These are phyloP conservation scores for Scleroderma bovista DNA, from an alignment of 768 basidiomycete species.

Conservation along the genomic window DNA sequence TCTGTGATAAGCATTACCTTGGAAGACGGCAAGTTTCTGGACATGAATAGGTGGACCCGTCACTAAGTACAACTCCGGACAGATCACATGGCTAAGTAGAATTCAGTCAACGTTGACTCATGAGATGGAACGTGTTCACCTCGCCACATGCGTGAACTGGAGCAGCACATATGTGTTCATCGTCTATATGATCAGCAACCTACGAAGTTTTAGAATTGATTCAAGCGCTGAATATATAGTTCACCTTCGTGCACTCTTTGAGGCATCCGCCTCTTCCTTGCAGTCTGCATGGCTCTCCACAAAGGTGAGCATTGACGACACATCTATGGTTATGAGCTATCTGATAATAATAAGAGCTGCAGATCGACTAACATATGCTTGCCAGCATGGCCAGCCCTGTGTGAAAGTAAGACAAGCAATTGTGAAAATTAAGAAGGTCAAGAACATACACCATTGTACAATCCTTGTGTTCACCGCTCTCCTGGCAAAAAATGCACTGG, in stretches of 20 bases:
- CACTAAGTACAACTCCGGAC: conserved; percentile 21
- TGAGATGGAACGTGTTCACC: conserved; percentile 25
- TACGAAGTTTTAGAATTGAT: conserved; percentile 15
- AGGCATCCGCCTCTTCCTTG: conserved; percentile 47
- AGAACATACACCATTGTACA: conserved; percentile 46
- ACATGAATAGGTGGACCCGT: conserved; percentile 37
- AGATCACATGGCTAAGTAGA: conserved; percentile 38
- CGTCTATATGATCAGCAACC: conserved; percentile 43
- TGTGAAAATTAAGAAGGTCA: background rate
- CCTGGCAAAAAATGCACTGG: conserved; percentile 37
- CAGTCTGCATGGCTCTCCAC: conserved; percentile 46
- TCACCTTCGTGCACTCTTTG: conserved; percentile 47
- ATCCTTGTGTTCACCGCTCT: conserved; percentile 25
- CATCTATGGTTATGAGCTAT: conserved; percentile 48
- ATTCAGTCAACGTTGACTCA: no score
- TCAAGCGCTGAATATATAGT: background rate
- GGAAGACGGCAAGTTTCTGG: conserved; percentile 36
- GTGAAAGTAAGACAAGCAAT: background rate
- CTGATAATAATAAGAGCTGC: conserved; percentile 32
- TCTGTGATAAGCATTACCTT: conserved; percentile 25
- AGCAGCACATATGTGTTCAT: conserved; percentile 50
- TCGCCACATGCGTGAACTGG: conserved; percentile 50
- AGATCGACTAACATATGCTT: conserved; percentile 51
- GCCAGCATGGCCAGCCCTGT: conserved; percentile 55
- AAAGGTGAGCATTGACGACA: conserved; percentile 45